A percentile compares a stretch with the other conserved stretches of the same genome.
phyloP scores from a whole-genome alignment of 495 filamentous ascomycete species.

The Friedmanniomyces endolithicus region DNA sequence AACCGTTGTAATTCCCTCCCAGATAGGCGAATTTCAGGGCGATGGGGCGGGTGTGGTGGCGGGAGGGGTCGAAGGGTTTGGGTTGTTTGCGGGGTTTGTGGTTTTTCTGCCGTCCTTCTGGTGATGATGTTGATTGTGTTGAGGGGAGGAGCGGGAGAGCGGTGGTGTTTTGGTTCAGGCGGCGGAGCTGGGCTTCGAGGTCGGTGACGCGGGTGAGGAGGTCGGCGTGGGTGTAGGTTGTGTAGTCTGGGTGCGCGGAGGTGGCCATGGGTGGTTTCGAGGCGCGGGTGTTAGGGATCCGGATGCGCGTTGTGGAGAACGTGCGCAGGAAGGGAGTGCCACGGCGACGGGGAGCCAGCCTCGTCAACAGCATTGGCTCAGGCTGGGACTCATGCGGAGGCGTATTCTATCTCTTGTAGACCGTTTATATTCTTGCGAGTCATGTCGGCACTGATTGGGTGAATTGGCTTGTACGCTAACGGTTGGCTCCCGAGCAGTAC shows the following conservation, averaged over 20 bases:
- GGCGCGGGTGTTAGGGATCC: too few relatives aligned
- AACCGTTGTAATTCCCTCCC: slow-evolving; percentile 79
- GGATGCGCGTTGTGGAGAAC: not conserved
- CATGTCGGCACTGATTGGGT: too few relatives aligned
- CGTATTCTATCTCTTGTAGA: too few relatives aligned
- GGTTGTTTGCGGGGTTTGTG: slow-evolving; percentile 17
- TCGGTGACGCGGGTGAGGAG: slow-evolving; percentile 23
- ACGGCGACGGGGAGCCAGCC: not conserved
- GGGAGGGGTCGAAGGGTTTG: slow-evolving; percentile 55
- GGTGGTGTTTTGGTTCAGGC: slow-evolving; percentile 4
- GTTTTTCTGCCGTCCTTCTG: not conserved
- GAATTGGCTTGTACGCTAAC: too few relatives aligned
- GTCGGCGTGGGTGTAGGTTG: slow-evolving; percentile 19
- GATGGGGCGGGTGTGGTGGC: slow-evolving; percentile 70
- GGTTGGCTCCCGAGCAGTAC: too few relatives aligned
- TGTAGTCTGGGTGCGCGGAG: slow-evolving; percentile 18
- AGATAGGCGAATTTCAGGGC: slow-evolving; percentile 92
- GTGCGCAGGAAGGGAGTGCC: not conserved
- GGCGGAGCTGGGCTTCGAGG: slow-evolving; percentile 21
- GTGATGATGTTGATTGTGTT: not conserved
- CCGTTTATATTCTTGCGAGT: too few relatives aligned
- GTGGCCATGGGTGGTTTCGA: not conserved
- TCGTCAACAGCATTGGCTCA: not conserved
- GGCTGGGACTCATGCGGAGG: not conserved
- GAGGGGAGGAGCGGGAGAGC: slow-evolving; percentile 2